Conservation (phyloP, 495 filamentous ascomycete genomes). For the Glonium stellatum region DNA sequence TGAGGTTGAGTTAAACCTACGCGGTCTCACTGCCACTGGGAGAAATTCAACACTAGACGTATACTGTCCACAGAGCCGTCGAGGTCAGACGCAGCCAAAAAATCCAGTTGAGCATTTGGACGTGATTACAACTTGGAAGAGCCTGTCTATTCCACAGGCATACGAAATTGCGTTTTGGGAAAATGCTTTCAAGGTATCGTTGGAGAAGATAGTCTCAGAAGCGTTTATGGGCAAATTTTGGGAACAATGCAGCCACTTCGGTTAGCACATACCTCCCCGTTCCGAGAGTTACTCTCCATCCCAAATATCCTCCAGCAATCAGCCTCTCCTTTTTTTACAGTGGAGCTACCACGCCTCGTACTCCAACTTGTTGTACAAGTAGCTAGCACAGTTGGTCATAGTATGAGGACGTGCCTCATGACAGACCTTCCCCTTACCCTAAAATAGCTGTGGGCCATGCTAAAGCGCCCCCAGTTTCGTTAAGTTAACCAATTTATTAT, state of each 20-base stretch:
- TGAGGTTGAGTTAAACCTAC: conserved; percentile 1
- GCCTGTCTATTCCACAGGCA: conserved; percentile 16
- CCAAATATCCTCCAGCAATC: no score
- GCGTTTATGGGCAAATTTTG: background rate
- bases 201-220: conserved; percentile 11
- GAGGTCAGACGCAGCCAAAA: background rate
- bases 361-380: no score
- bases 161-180: conserved; percentile 22
- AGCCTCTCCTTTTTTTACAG: no score
- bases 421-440: no score
- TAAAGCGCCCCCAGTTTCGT: no score
- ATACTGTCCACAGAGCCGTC: conserved; percentile 21
- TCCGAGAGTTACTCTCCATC: background rate
- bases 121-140: conserved; percentile 27
- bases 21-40: conserved; percentile 7
- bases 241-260: background rate
- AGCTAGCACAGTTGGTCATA: no score
- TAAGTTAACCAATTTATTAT: no score
- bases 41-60: conserved; percentile 7
- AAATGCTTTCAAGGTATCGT: conserved; percentile 6
- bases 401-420: no score
- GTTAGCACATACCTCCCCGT: background rate
- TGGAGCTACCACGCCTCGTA: no score
- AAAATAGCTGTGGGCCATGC: no score
- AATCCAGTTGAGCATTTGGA: conserved; percentile 16